phyloP scores from a whole-genome alignment of 1,139 yeast genomes.

The Yamadazyma dendronema region DNA sequence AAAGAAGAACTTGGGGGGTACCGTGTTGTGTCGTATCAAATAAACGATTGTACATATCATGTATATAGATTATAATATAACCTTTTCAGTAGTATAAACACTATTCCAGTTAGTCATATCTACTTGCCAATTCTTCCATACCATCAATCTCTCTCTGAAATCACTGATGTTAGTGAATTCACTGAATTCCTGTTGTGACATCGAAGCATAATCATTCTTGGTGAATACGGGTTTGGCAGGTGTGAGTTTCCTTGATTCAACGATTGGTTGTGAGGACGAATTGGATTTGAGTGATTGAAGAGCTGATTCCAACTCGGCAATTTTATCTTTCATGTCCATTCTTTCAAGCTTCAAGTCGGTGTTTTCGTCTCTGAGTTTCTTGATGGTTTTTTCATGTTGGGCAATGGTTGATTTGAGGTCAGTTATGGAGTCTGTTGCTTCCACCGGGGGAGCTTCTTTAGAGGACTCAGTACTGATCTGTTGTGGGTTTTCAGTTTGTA shows the following conservation, averaged over 20 bases:
- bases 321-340: constrained; percentile 46
- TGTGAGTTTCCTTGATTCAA: constrained; percentile 14
- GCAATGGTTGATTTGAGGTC: constrained; percentile 24
- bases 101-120: constrained; percentile 80
- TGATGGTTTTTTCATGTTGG: constrained; percentile 36
- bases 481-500: constrained; percentile 2
- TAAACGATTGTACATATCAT: constrained; percentile 21
- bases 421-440: constrained; percentile 3
- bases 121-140: constrained; percentile 84
- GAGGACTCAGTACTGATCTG: no score
- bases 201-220: constrained; percentile 34
- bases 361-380: constrained; percentile 41
- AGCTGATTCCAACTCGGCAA: constrained; percentile 25
- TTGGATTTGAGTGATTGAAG: constrained; percentile 18
- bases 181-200: constrained; percentile 27
- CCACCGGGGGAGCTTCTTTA: constrained; percentile 4
- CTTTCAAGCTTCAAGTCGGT: constrained; percentile 43
- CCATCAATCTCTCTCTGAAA: constrained; percentile 42
- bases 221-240: constrained; percentile 39
- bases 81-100: constrained; percentile 23
- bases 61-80: constrained; percentile 21
- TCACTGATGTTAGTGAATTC: constrained; percentile 26
- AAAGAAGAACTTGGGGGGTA: constrained; percentile 67
- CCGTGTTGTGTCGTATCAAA: constrained; percentile 77
- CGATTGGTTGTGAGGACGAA: constrained; percentile 8